Evolutionary conservation across 2,329 filamentous ascomycete species (phyloP).

Genomic region (Sporothrix protearum): DNA sequence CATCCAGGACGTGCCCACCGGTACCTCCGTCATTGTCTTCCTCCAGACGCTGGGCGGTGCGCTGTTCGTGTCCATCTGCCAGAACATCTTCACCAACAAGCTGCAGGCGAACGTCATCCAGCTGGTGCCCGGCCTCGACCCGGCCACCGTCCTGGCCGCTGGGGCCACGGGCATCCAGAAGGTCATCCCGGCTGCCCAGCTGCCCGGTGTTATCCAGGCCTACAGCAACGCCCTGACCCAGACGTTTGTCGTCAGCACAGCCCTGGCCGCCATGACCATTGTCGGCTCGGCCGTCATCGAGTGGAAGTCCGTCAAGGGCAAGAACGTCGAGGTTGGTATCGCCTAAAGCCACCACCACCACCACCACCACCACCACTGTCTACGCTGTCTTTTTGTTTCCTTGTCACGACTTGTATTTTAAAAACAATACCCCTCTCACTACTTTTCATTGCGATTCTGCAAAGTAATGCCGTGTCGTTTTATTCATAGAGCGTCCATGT

Average conservation of each 20-base stretch:
- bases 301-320: slow-evolving; percentile 45
- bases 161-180: slow-evolving; percentile 32
- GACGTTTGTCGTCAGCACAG: slow-evolving; percentile 37
- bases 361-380: too few species aligned
- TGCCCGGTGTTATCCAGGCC: slow-evolving; percentile 28
- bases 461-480: background rate
- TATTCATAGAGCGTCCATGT: slow-evolving; percentile 7
- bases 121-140: slow-evolving; percentile 32
- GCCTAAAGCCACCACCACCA: too few species aligned
- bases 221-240: slow-evolving; percentile 37
- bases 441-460: background rate
- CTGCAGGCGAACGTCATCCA: slow-evolving; percentile 35
- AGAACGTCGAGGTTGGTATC: slow-evolving; percentile 22
- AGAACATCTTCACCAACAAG: slow-evolving; percentile 44
- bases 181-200: slow-evolving; percentile 23
- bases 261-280: slow-evolving; percentile 39
- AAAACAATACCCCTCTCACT: background rate
- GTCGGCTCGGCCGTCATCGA: slow-evolving; percentile 38
- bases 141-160: slow-evolving; percentile 27
- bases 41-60: slow-evolving; percentile 34
- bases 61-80: slow-evolving; percentile 42
- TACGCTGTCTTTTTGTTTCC: background rate
- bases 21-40: slow-evolving; percentile 42
- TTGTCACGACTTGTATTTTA: background rate
- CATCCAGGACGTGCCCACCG: slow-evolving; percentile 41